These are phyloP conservation scores for Tilletia setariae DNA, from an alignment of 1,284 basidiomycete genomes.

Conservation along the genomic window DNA sequence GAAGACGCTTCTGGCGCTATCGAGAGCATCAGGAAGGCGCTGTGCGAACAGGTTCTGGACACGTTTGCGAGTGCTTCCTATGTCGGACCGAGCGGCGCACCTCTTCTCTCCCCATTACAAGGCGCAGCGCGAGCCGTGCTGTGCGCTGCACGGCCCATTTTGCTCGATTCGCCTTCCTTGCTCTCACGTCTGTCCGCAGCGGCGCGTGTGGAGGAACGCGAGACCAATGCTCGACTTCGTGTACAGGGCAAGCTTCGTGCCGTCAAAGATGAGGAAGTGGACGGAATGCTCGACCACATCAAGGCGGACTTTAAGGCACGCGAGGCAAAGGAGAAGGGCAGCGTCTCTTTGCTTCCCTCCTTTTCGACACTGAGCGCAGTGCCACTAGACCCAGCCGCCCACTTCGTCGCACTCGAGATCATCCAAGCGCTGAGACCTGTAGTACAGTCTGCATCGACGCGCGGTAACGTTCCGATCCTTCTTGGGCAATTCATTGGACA, in stretches of 20 bases:
- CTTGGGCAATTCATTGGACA: constrained; percentile 7
- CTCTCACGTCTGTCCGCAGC: background rate
- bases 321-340: background rate
- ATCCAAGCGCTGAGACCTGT: background rate
- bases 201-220: background rate
- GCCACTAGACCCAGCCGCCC: background rate
- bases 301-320: background rate
- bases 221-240: background rate
- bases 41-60: background rate
- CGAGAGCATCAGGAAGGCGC: background rate
- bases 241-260: constrained; percentile 5
- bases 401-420: background rate
- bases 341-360: background rate
- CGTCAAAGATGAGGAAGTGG: constrained; percentile 6
- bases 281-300: background rate
- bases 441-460: background rate
- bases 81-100: background rate
- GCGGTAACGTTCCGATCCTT: background rate
- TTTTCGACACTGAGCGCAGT: background rate
- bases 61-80: background rate
- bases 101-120: background rate
- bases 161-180: background rate
- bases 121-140: background rate
- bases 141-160: background rate
- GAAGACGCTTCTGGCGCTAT: background rate